Conservation (phyloP, 1,284 basidiomycete species). For the Anthracocystis panici-leucophaei region DNA sequence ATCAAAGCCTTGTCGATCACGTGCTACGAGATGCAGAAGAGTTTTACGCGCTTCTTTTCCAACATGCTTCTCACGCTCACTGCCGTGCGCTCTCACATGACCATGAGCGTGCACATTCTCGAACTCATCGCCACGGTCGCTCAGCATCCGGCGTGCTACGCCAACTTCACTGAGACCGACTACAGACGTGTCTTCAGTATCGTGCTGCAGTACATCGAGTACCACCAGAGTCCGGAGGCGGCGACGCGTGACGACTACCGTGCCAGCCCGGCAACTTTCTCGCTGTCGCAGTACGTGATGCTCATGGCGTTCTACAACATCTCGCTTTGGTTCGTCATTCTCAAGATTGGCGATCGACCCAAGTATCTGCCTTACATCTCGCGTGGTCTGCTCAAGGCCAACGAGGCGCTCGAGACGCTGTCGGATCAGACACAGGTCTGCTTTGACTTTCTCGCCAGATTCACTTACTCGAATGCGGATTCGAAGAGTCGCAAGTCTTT, state of each 20-base stretch:
- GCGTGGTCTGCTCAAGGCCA: slow-evolving; percentile 86
- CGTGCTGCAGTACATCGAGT: slow-evolving; percentile 91
- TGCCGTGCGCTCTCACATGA: slow-evolving; percentile 93
- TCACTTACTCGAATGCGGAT: slow-evolving; percentile 93
- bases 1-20: slow-evolving; percentile 89
- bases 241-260: slow-evolving; percentile 62
- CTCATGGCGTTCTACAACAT: slow-evolving; percentile 92
- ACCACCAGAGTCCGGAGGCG: slow-evolving; percentile 71
- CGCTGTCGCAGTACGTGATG: slow-evolving; percentile 93
- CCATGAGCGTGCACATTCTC: slow-evolving; percentile 94
- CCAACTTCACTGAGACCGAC: slow-evolving; percentile 92
- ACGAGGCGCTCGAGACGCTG: slow-evolving; percentile 80
- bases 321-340: slow-evolving; percentile 93
- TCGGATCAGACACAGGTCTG: slow-evolving; percentile 95
- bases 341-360: slow-evolving; percentile 86
- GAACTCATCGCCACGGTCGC: slow-evolving; percentile 91
- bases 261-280: slow-evolving; percentile 75
- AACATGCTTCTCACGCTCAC: slow-evolving; percentile 88
- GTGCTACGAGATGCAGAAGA: slow-evolving; percentile 87
- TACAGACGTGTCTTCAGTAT: slow-evolving; percentile 96
- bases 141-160: slow-evolving; percentile 81
- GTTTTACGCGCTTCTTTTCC: slow-evolving; percentile 81
- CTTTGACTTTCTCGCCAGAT: slow-evolving; percentile 96
- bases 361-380: slow-evolving; percentile 88
- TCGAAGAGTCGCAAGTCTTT: slow-evolving; percentile 86